Percentiles rank a stretch among this genome's conserved stretches.
Evolutionary conservation across 768 basidiomycete genomes (phyloP).

Genomic region (Collybia sordida): DNA sequence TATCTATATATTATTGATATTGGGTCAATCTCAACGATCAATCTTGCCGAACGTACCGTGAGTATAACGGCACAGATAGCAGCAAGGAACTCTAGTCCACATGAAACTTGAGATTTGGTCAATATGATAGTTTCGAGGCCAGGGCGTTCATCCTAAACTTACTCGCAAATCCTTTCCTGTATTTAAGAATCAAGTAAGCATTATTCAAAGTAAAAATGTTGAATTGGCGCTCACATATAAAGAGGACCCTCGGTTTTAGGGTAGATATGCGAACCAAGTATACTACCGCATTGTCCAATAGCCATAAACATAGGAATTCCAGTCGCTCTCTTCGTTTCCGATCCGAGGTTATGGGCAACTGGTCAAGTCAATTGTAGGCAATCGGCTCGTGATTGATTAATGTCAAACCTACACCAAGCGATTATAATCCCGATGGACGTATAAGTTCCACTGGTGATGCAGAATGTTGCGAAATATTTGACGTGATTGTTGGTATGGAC

Average conservation of each 20-base stretch:
- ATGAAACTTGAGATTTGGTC: slow-evolving; percentile 33
- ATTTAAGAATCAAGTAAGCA: not conserved
- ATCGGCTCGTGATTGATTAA: not conserved
- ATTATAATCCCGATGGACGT: slow-evolving; percentile 72
- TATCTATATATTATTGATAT: slow-evolving; percentile 37
- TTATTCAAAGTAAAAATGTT: not conserved
- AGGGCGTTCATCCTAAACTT: slow-evolving; percentile 14
- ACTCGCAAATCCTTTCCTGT: slow-evolving; percentile 62
- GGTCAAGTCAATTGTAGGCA: not conserved
- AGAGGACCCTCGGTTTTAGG: slow-evolving; percentile 61
- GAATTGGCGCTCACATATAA: slow-evolving; percentile 51
- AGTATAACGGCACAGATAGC: slow-evolving; percentile 51
- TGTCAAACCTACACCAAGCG: slow-evolving; percentile 67
- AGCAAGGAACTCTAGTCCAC: slow-evolving; percentile 55
- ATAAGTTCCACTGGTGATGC: slow-evolving; percentile 76
- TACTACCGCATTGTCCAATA: slow-evolving; percentile 75
- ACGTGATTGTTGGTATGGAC: slow-evolving; percentile 55
- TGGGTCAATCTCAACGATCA: not conserved
- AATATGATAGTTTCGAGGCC: slow-evolving; percentile 2
- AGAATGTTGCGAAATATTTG: slow-evolving; percentile 79
- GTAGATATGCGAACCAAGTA: slow-evolving; percentile 75
- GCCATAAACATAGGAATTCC: slow-evolving; percentile 80
- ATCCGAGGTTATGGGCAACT: slow-evolving; percentile 77
- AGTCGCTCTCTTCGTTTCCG: slow-evolving; percentile 74
- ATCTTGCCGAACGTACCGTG: slow-evolving; percentile 32